Evolutionary conservation across 805 yeast genomes (phyloP).

Genomic region (Metschnikowia dekortorum): DNA sequence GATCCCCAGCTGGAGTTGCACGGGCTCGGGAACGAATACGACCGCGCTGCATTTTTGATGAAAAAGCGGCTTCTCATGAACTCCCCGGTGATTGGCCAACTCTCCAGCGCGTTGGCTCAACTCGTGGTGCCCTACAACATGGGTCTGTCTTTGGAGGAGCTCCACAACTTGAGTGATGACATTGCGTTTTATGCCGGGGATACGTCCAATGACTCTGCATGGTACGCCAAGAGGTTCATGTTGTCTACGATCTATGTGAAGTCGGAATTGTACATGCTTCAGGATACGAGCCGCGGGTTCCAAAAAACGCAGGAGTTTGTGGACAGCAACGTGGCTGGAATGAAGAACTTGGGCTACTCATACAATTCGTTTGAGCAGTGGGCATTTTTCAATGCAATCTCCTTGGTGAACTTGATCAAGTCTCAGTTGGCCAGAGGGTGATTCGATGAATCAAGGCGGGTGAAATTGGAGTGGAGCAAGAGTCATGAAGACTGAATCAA

Average conservation of each 20-base stretch:
- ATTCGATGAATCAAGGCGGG: neutral
- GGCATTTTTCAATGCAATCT: conserved; percentile 62
- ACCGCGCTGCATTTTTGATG: conserved; percentile 42
- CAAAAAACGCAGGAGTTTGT: conserved; percentile 61
- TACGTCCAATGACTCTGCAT: conserved; percentile 70
- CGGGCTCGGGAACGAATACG: conserved; percentile 29
- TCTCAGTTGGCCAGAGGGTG: conserved; percentile 66
- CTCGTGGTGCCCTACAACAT: conserved; percentile 64
- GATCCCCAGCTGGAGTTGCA: conserved; percentile 23
- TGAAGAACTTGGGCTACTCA: conserved; percentile 53
- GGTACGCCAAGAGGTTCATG: conserved; percentile 86
- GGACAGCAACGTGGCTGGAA: conserved; percentile 49
- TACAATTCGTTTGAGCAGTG: conserved; percentile 73
- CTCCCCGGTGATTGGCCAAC: conserved; percentile 39
- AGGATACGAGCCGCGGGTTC: conserved; percentile 58
- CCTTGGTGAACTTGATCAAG: conserved; percentile 61
- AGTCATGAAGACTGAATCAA: too few relatives aligned
- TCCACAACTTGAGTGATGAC: conserved; percentile 78
- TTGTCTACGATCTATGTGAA: conserved; percentile 67
- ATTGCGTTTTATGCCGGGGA: conserved; percentile 78
- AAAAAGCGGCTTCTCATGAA: conserved; percentile 52
- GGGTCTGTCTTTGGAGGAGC: conserved; percentile 54
- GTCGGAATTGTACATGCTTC: conserved; percentile 75
- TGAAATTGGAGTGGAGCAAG: too few relatives aligned
- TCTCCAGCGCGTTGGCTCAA: conserved; percentile 52